Evolutionary conservation across 257 asterid genomes (phyloP).

Genomic region (Forsythia suspensa): DNA sequence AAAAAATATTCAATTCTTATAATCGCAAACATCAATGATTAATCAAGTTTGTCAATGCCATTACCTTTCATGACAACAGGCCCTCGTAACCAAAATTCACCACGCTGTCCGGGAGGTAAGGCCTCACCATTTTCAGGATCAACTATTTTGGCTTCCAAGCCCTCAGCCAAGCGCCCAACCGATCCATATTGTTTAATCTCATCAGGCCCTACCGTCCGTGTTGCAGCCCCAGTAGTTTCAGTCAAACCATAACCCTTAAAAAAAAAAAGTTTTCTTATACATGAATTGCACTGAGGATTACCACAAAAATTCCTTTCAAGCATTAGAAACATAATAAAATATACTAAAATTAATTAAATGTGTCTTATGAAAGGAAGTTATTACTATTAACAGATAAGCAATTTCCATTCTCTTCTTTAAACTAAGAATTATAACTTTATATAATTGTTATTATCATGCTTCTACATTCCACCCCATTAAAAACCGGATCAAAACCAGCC

Average conservation of each 20-base stretch:
- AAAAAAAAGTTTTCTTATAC: background rate
- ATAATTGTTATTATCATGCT: too few species aligned
- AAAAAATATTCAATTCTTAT: background rate
- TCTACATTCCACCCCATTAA: too few species aligned
- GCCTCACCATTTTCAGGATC: conserved; percentile 68
- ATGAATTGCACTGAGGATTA: background rate
- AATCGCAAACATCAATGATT: background rate
- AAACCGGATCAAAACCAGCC: too few species aligned
- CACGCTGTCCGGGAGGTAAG: conserved; percentile 70
- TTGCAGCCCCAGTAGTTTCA: conserved; percentile 67
- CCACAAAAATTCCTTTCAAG: background rate
- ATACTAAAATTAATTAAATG: too few species aligned
- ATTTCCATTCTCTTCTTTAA: too few species aligned
- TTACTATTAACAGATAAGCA: too few species aligned
- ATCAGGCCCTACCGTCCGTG: conserved; percentile 56
- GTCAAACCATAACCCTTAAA: conserved; percentile 90
- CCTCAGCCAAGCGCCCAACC: conserved; percentile 66
- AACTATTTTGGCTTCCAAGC: conserved; percentile 78
- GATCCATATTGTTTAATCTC: conserved; percentile 62
- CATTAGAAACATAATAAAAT: background rate
- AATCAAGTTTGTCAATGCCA: background rate
- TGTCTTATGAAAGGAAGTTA: too few species aligned
- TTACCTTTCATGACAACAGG: conserved; percentile 82
- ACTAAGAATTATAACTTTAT: too few species aligned
- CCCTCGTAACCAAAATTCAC: conserved; percentile 87